These are phyloP conservation scores for Pontederia crassipes DNA, from an alignment of 176 grass and related monocot genomes.

Conservation along the genomic window DNA sequence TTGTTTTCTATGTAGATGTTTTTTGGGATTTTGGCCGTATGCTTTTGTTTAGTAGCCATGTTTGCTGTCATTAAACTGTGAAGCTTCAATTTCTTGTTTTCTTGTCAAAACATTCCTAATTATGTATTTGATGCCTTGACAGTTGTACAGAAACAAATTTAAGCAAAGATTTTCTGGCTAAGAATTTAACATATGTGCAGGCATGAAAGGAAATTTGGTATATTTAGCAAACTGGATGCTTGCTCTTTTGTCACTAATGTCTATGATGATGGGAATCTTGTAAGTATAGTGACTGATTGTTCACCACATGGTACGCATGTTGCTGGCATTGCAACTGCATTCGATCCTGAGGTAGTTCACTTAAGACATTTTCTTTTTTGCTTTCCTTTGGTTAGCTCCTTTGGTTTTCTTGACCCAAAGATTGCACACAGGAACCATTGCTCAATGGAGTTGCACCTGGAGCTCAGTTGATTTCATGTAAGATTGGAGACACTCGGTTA, in stretches of 20 bases:
- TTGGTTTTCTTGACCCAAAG: slow-evolving; percentile 12
- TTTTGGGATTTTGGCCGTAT: too few relatives aligned
- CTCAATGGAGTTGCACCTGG: slow-evolving; percentile 94
- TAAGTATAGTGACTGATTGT: slow-evolving; percentile 98
- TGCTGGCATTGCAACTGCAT: slow-evolving; percentile 92
- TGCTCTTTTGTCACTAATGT: slow-evolving; percentile 93
- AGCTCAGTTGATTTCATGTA: slow-evolving; percentile 95
- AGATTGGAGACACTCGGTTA: slow-evolving; percentile 92
- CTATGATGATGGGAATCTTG: slow-evolving; percentile 90
- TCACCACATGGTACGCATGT: slow-evolving; percentile 95
- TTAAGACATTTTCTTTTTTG: slow-evolving; percentile 14
- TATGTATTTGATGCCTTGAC: too few relatives aligned
- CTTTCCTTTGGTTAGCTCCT: slow-evolving; percentile 5
- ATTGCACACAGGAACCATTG: slow-evolving; percentile 63
- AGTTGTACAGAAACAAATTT: too few relatives aligned
- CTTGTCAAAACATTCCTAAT: too few relatives aligned
- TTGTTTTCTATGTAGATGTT: too few relatives aligned
- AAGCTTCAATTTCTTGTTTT: too few relatives aligned
- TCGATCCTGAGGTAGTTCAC: slow-evolving; percentile 70
- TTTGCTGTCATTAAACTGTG: too few relatives aligned
- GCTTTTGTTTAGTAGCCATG: too few relatives aligned
- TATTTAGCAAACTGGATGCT: slow-evolving; percentile 97
- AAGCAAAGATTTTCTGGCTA: too few relatives aligned
- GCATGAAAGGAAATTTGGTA: slow-evolving; percentile 72
- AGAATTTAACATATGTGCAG: slow-evolving; percentile 34